These are phyloP conservation scores for Camellia sinensis DNA, from an alignment of 148 eudicot species.

Conservation along the genomic window DNA sequence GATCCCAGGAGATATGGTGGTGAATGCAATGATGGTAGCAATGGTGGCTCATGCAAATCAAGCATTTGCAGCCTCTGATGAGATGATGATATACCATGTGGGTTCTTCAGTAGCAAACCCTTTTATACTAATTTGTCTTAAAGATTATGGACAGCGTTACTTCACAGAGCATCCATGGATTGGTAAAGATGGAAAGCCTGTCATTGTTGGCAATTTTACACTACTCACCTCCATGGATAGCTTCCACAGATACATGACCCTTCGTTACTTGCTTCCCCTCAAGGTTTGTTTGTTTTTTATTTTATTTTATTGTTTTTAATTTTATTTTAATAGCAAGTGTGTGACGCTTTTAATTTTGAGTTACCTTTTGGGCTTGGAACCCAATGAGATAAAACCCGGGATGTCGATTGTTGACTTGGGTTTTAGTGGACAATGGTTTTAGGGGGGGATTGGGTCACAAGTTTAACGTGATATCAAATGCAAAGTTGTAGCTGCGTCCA, in stretches of 20 bases:
- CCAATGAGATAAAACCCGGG: too few species aligned
- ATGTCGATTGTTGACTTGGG: too few species aligned
- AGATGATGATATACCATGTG: conserved; percentile 28
- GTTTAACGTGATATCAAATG: too few species aligned
- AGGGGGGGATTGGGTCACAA: too few species aligned
- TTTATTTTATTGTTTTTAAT: too few species aligned
- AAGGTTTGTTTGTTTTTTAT: conserved; percentile 26
- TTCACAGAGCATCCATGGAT: conserved; percentile 48
- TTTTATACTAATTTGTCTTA: conserved; percentile 11
- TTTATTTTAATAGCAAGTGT: background rate
- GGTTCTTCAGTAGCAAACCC: conserved; percentile 57
- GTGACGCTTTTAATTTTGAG: too few species aligned
- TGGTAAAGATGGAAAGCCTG: conserved; percentile 48
- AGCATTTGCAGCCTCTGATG: background rate
- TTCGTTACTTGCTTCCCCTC: conserved; percentile 51
- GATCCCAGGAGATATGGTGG: conserved; percentile 62
- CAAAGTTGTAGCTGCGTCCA: too few species aligned
- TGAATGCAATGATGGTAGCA: conserved; percentile 44
- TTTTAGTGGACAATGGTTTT: too few species aligned
- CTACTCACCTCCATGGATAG: conserved; percentile 41
- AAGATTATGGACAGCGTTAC: conserved; percentile 30
- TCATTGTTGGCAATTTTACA: conserved; percentile 38
- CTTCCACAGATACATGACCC: conserved; percentile 47
- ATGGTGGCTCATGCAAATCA: conserved; percentile 39
- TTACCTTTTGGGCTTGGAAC: too few species aligned